Evolutionary conservation across 768 basidiomycete genomes (phyloP).

Genomic region (Termitomyces heimii): DNA sequence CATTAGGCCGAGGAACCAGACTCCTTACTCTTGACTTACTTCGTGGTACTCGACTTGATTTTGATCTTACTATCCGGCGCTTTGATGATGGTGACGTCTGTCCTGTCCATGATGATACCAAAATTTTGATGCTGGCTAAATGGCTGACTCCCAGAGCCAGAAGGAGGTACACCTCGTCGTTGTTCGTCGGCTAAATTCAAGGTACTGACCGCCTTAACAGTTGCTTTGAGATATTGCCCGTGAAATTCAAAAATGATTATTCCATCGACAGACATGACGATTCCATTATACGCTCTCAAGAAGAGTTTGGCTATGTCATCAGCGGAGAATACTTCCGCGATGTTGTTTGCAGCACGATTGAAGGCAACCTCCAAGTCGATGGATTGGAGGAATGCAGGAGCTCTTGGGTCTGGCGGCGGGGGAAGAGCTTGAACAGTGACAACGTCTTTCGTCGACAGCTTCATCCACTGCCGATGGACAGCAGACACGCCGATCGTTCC

Average conservation of each 20-base stretch:
- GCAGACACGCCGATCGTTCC: constrained; percentile 74
- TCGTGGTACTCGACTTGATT: constrained; percentile 87
- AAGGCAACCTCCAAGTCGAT: constrained; percentile 80
- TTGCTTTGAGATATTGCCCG: constrained; percentile 73
- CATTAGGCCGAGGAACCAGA: not conserved
- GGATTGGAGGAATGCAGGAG: constrained; percentile 64
- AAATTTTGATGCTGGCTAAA: constrained; percentile 27
- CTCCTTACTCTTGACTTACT: constrained; percentile 39
- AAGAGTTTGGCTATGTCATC: constrained; percentile 83
- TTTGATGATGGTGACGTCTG: constrained; percentile 89
- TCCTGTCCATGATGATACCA: constrained; percentile 85
- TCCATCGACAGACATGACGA: constrained; percentile 66
- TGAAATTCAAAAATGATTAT: constrained; percentile 83
- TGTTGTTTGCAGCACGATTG: constrained; percentile 44
- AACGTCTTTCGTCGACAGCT: constrained; percentile 71
- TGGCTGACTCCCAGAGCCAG: constrained; percentile 22
- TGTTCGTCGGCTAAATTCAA: constrained; percentile 63
- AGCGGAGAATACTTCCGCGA: constrained; percentile 69
- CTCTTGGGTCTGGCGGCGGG: constrained; percentile 39
- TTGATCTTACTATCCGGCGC: constrained; percentile 77
- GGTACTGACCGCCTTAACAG: constrained; percentile 52
- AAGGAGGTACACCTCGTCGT: constrained; percentile 29
- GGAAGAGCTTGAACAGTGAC: constrained; percentile 66
- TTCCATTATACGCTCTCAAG: constrained; percentile 64
- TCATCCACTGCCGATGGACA: constrained; percentile 85